phyloP scores from a whole-genome alignment of 208 protist genomes.

The Vickermania spadyakhi region DNA sequence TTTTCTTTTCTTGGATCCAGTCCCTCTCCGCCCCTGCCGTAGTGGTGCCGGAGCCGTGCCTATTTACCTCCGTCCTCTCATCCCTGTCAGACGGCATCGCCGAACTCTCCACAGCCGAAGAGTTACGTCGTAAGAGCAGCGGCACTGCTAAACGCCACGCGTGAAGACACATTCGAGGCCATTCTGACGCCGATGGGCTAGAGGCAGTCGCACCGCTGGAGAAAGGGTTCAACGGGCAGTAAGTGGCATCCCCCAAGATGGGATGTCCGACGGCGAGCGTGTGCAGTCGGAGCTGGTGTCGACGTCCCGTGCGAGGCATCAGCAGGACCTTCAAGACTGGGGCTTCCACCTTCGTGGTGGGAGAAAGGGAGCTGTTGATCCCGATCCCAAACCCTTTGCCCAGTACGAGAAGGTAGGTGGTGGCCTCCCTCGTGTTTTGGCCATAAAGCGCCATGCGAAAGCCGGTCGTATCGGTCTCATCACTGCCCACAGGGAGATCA shows the following conservation, averaged over 20 bases:
- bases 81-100: too few relatives aligned
- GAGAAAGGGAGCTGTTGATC: background rate
- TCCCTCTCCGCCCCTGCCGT: slow-evolving; percentile 13
- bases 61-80: too few relatives aligned
- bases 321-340: slow-evolving; percentile 21
- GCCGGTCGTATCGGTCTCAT: slow-evolving; percentile 7
- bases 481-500: too few relatives aligned
- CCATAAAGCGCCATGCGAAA: slow-evolving; percentile 20
- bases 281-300: slow-evolving; percentile 87
- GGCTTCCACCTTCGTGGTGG: background rate
- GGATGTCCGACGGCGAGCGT: slow-evolving; percentile 66
- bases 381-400: slow-evolving; percentile 8
- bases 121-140: slow-evolving; percentile 4
- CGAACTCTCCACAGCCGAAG: too few relatives aligned
- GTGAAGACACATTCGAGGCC: slow-evolving; percentile 67
- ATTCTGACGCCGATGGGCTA: slow-evolving; percentile 1
- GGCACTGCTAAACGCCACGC: slow-evolving; percentile 61
- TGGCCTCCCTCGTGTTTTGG: slow-evolving; percentile 7
- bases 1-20: slow-evolving; percentile 39
- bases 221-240: slow-evolving; percentile 12
- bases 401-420: slow-evolving; percentile 25
- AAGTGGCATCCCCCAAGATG: slow-evolving; percentile 76
- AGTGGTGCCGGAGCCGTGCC: too few relatives aligned
- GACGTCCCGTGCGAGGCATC: slow-evolving; percentile 54
- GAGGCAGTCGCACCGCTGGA: background rate